Conservation (phyloP, 2,329 filamentous ascomycete species). For the Mycosphaerella sp. region DNA sequence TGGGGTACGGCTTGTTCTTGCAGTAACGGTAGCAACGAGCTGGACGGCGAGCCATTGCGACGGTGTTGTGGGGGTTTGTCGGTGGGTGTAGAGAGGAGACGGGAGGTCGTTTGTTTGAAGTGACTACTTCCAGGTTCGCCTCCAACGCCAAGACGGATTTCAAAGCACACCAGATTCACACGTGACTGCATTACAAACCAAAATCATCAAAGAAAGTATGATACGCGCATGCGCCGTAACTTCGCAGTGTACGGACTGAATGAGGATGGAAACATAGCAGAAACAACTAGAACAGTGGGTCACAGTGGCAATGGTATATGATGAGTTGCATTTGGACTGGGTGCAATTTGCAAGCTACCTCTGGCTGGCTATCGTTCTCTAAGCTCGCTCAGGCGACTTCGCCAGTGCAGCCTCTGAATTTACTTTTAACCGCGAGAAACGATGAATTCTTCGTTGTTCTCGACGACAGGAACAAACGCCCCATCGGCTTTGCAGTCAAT, state of each 20-base stretch:
- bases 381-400: no score
- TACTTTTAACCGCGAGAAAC: no score
- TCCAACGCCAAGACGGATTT: background rate
- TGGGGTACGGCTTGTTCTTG: slow-evolving; percentile 99
- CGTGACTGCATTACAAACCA: background rate
- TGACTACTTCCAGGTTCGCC: background rate
- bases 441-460: no score
- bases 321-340: no score
- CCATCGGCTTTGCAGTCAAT: no score
- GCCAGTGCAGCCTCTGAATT: no score
- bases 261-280: background rate
- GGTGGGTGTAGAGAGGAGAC: slow-evolving; percentile 38
- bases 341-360: no score
- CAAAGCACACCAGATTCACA: background rate
- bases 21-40: slow-evolving; percentile 98
- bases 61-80: slow-evolving; percentile 47
- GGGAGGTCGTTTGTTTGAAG: slow-evolving; percentile 14
- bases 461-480: no score
- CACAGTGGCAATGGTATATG: background rate
- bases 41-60: slow-evolving; percentile 98
- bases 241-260: no score
- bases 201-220: no score
- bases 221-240: no score
- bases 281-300: background rate
- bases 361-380: no score